Conservation (phyloP, 2,329 filamentous ascomycete genomes). For the Ceratocystis alfenasii region DNA sequence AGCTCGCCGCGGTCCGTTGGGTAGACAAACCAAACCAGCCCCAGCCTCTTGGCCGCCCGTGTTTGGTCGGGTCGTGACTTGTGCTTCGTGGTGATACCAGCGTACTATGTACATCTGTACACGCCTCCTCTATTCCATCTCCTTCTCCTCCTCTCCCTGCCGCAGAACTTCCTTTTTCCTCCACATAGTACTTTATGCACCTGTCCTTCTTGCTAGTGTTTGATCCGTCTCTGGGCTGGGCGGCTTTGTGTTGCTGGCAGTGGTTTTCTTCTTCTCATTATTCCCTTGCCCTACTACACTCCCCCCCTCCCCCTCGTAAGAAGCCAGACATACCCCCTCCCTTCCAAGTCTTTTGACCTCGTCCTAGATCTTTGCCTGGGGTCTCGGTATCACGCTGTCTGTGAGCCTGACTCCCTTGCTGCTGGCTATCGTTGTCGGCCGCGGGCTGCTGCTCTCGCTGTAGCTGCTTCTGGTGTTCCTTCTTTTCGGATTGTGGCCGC, state of each 20-base stretch:
- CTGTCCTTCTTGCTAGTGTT: not conserved
- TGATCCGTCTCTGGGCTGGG: not conserved
- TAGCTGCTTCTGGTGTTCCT: not conserved
- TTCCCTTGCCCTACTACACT: not conserved
- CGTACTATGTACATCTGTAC: not conserved
- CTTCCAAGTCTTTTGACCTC: not conserved
- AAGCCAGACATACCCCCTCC: not conserved
- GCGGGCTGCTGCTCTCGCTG: not conserved
- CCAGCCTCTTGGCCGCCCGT: too few species aligned
- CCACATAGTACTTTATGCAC: not conserved
- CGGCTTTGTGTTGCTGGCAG: not conserved
- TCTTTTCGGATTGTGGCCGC: not conserved
- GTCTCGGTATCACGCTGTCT: constrained; percentile 5
- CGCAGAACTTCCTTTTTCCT: not conserved
- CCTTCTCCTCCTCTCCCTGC: not conserved
- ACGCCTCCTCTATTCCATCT: not conserved
- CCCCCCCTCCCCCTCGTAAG: not conserved
- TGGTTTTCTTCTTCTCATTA: not conserved
- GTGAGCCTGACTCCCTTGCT: not conserved
- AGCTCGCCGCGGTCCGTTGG: too few species aligned
- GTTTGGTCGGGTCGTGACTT: not conserved
- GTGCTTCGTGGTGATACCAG: not conserved
- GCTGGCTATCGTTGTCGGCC: not conserved
- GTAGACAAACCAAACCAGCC: too few species aligned
- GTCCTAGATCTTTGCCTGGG: not conserved